Percentiles rank a stretch among this genome's conserved stretches.
Evolutionary conservation across 129 eudicot species (phyloP).

Genomic region (Silybum marianum): DNA sequence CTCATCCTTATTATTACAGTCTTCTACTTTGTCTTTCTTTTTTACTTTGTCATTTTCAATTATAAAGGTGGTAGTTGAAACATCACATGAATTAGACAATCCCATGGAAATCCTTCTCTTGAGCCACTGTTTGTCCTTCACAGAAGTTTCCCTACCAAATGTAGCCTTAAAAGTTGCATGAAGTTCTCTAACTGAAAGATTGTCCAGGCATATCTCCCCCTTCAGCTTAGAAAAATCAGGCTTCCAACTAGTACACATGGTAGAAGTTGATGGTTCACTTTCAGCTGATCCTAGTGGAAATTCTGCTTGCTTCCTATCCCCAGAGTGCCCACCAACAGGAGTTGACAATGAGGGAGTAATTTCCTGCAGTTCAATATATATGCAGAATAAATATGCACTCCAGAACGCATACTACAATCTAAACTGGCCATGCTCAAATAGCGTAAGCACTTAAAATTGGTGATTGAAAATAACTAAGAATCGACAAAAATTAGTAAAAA

Average conservation of each 20-base stretch:
- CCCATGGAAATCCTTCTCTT: constrained; percentile 96
- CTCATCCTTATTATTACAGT: constrained; percentile 26
- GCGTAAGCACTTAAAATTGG: not conserved
- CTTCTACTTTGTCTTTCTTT: constrained; percentile 52
- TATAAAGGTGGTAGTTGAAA: constrained; percentile 65
- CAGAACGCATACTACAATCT: constrained; percentile 6
- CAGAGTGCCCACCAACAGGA: constrained; percentile 30
- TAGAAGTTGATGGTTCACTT: constrained; percentile 46
- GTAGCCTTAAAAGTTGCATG: constrained; percentile 94
- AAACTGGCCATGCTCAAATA: constrained; percentile 11
- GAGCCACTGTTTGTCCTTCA: constrained; percentile 97
- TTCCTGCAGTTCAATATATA: constrained; percentile 47
- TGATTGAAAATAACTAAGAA: not conserved
- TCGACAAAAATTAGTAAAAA: not conserved
- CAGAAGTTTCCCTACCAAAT: constrained; percentile 95
- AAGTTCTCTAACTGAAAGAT: constrained; percentile 83
- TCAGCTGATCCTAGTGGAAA: constrained; percentile 32
- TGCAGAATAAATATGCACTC: constrained; percentile 8
- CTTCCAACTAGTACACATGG: constrained; percentile 39
- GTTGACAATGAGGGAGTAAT: constrained; percentile 31
- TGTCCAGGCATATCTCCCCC: constrained; percentile 78
- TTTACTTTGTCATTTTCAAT: constrained; percentile 57
- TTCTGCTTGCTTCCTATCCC: constrained; percentile 43
- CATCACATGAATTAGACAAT: constrained; percentile 85
- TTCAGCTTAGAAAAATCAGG: constrained; percentile 86